Percentiles rank a stretch among this genome's conserved stretches.
Conservation (phyloP, 805 yeast species). For the Metschnikowia dekortorum region DNA sequence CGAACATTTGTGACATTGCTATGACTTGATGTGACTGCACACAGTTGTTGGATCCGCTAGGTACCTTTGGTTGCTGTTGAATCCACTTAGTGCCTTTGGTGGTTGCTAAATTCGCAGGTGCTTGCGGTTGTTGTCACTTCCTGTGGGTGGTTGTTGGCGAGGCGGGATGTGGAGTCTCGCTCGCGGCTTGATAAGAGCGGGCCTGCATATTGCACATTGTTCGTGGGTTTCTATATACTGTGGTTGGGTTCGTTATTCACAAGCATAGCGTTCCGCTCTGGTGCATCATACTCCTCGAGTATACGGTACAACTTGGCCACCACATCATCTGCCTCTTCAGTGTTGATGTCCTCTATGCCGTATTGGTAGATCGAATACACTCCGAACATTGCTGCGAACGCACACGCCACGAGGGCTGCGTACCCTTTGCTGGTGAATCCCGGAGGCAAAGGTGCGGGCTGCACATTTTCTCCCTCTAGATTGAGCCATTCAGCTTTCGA, state of each 20-base stretch:
- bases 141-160: neutral
- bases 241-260: neutral
- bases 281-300: conserved; percentile 24
- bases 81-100: neutral
- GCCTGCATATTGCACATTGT: conserved; percentile 1
- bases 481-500: conserved; percentile 47
- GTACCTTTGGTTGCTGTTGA: neutral
- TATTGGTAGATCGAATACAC: conserved; percentile 53
- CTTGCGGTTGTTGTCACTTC: neutral
- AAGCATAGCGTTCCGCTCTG: conserved; percentile 14
- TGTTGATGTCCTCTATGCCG: conserved; percentile 60
- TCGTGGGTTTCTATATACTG: neutral
- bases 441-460: conserved; percentile 57
- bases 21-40: neutral
- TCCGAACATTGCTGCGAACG: conserved; percentile 56
- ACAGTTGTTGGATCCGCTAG: neutral
- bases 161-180: neutral
- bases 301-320: conserved; percentile 29
- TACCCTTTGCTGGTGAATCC: conserved; percentile 74
- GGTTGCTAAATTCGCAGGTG: neutral
- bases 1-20: conserved; percentile 42
- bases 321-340: conserved; percentile 46
- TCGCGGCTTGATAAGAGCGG: conserved; percentile 8
- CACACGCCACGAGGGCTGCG: conserved; percentile 53
- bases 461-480: conserved; percentile 56